Evolutionary conservation across 305 asterid species (phyloP), one percentile per base, ranked within the genome.

Genomic region (Fraxinus latifolia): DNA sequence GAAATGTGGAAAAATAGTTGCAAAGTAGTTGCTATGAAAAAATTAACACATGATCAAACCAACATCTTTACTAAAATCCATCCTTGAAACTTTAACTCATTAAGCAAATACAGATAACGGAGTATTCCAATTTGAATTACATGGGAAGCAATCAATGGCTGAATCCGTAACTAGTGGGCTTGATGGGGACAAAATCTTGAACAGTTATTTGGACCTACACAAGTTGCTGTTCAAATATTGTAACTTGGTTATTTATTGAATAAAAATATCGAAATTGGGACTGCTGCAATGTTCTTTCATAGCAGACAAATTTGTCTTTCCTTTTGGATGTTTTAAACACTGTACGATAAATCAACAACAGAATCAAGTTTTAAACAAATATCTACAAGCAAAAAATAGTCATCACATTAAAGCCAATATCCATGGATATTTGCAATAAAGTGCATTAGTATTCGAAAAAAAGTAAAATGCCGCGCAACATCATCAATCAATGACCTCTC

Each of bases 361-460:
- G 11, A 70, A 29, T 15, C 39, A 14, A 31, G 8, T 31, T 70
- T 70, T 70, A 70, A 14, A 29, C 39, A 70, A 70, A 15, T 31
- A 70, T 70, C 75, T 70, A 70, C 75, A 31, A 67, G 17, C 34
- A 29, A 70, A 70, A 31, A 31, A 29, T 2, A 50, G 42, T 70
- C 75, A 5, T 31, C 25, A 70, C 11, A 70, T 70, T 29, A 70
- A 70, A 0, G 75, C 75, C 31, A 70, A 31, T 70, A 70, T 29
- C 75, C 75, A 70, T 70, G 75, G 42, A 70, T 70, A 14, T 70
- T 70, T 70, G 75, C 39, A 70, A 70, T 31, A 15, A 31, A 29
- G 1, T 70, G 75, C 75, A 14, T 31, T 15, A 31, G n/a, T 31
- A 5, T 70, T 31, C 36, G 42, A 31, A 70, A 27, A 70, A 53